A percentile compares a stretch with the other conserved stretches of the same genome.
These are phyloP conservation scores for Pseudogymnoascus verrucosus DNA, from an alignment of 2,329 filamentous ascomycete species.

Conservation along the genomic window DNA sequence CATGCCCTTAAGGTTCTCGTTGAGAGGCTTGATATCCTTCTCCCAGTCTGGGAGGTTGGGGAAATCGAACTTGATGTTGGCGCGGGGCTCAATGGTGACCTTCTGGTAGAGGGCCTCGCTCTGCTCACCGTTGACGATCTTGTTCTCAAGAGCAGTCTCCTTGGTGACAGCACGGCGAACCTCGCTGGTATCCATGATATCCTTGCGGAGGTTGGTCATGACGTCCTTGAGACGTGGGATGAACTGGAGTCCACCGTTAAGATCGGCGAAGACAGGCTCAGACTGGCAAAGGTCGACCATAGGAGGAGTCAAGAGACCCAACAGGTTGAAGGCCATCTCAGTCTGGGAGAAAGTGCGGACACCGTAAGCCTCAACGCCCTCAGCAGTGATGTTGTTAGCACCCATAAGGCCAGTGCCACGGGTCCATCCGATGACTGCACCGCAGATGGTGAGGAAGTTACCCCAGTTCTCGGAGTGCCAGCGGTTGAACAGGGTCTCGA, in stretches of 20 bases:
- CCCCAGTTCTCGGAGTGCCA: conserved; percentile 98
- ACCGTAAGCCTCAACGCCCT: conserved; percentile 92
- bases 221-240: conserved; percentile 90
- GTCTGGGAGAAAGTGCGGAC: conserved; percentile 98
- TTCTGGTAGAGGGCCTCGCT: conserved; percentile 93
- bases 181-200: conserved; percentile 91
- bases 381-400: conserved; percentile 94
- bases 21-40: conserved; percentile 78
- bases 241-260: conserved; percentile 97
- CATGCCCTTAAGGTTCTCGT: conserved; percentile 88
- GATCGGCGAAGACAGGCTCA: conserved; percentile 91
- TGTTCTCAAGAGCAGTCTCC: conserved; percentile 94
- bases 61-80: conserved; percentile 98
- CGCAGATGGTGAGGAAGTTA: conserved; percentile 95
- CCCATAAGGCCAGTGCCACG: conserved; percentile 97
- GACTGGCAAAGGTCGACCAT: conserved; percentile 93
- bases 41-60: conserved; percentile 88
- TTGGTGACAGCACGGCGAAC: conserved; percentile 89
- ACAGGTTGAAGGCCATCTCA: conserved; percentile 98
- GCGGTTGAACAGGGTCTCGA: conserved; percentile 96
- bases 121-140: conserved; percentile 88
- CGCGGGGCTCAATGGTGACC: conserved; percentile 84
- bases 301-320: conserved; percentile 88
- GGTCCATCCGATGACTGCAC: conserved; percentile 98
- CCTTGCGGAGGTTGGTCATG: conserved; percentile 88